Evolutionary conservation across 805 yeast species (phyloP), one percentile per base, ranked within the genome.

Genomic region (Monosporozyma servazzii): DNA sequence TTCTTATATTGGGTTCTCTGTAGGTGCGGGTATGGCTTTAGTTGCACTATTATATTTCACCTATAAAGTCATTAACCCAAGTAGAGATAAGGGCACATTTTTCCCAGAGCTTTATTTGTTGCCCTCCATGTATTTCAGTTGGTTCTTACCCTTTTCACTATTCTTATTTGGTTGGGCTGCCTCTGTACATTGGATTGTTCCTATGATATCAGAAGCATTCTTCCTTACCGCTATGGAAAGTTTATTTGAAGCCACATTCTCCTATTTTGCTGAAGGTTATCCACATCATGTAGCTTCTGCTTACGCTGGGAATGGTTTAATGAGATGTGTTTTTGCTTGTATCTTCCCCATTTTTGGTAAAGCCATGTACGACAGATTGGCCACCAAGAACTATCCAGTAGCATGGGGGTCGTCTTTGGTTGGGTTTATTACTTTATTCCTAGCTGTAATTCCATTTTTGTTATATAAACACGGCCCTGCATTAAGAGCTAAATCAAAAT

Each of bases 141-240:
- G 71, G 47, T 44, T 66, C 17, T 54, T 76, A 57, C 80, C 81
- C 1, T 53, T 69, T 25, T 71, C 78, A 4, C 50, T 76, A 8
- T 70, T 77, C 50, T 61, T 78, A 36, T 74, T 76, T 57, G 81
- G 76, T 3, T 78, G 82, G 82, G 67, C 78, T 1, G 66, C 77
- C 2, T 51, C 71, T 17, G 58, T 70, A 8, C 80, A 75, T 55
- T 78, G 82, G 82, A 69, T 77, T 33, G 69, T 65, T 2, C 77
- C 81, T 4, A 54, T 75, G 15, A 64, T 77, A 50, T 77, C 79
- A 0, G 67, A 72, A 11, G 63, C 63, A 1, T 48, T 77, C 6
- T 75, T 70, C 54, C 65, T 71, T 0, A 54, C 61, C 13, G 72
- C 75, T n/a, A 69, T 69, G 0, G 75, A 75, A 58, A 54, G 71